These are phyloP conservation scores for Grosmannia penicillata DNA, from an alignment of 2,329 filamentous ascomycete genomes.

Conservation along the genomic window DNA sequence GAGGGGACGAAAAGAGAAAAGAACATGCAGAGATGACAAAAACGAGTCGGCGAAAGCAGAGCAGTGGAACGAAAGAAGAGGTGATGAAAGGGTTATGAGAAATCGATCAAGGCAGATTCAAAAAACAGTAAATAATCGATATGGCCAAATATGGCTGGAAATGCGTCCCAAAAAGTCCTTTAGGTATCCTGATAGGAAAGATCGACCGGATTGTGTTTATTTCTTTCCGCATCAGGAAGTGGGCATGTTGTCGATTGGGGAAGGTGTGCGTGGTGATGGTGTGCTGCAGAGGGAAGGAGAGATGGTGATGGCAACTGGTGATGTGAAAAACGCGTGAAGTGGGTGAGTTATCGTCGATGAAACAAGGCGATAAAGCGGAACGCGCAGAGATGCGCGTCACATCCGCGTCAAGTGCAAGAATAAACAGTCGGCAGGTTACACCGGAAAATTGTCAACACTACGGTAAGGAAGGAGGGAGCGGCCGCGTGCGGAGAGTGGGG, in stretches of 20 bases:
- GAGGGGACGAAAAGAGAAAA: not conserved
- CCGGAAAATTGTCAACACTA: no score
- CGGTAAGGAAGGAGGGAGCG: no score
- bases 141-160: not conserved
- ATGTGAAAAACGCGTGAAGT: not conserved
- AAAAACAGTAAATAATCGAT: slow-evolving; percentile 1
- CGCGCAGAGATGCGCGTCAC: not conserved
- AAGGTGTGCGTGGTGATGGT: not conserved
- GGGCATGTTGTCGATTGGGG: no score
- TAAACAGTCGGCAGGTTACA: no score
- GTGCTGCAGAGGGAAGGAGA: not conserved
- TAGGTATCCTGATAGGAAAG: slow-evolving; percentile 4
- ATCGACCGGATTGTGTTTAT: slow-evolving; percentile 1
- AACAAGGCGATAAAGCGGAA: not conserved
- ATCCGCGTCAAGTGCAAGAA: no score
- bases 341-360: not conserved
- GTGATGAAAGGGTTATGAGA: not conserved
- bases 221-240: slow-evolving; percentile 2
- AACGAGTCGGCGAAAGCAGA: not conserved
- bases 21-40: not conserved
- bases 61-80: not conserved
- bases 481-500: no score
- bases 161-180: slow-evolving; percentile 1
- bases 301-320: not conserved
- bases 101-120: not conserved